Conservation (phyloP, 192 early-diverging fungal species). For the Geranomyces variabilis region DNA sequence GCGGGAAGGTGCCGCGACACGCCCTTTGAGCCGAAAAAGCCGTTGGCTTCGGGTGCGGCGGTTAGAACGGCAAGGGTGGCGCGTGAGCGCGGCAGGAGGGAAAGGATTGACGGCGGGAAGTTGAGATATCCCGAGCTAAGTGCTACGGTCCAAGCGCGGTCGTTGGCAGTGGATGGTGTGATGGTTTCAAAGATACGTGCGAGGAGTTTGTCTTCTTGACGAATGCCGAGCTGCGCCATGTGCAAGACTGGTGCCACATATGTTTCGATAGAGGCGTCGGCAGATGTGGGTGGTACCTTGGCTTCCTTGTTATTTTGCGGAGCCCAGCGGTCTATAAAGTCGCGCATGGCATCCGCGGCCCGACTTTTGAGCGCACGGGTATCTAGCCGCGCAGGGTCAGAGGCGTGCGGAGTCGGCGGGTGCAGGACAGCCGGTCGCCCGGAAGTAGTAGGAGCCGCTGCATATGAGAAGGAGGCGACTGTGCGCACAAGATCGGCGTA, state of each 20-base stretch:
- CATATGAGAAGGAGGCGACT: constrained; percentile 57
- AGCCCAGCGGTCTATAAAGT: constrained; percentile 16
- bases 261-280: constrained; percentile 23
- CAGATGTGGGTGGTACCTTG: neutral
- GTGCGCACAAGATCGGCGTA: constrained; percentile 68
- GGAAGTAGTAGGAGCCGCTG: neutral
- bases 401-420: constrained; percentile 9
- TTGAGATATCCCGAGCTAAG: constrained; percentile 96
- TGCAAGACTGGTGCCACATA: constrained; percentile 80
- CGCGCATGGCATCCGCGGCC: neutral
- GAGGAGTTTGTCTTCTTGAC: constrained; percentile 76
- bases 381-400: constrained; percentile 6
- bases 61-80: constrained; percentile 75
- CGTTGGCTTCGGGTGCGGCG: constrained; percentile 92
- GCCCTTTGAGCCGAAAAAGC: constrained; percentile 85
- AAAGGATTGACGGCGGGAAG: constrained; percentile 71
- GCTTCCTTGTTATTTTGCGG: neutral
- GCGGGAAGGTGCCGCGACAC: constrained; percentile 85
- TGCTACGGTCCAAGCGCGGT: constrained; percentile 54
- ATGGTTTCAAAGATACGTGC: constrained; percentile 58
- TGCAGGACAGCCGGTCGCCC: neutral
- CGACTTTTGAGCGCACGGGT: neutral
- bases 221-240: constrained; percentile 77
- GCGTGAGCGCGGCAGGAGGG: constrained; percentile 59
- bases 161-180: neutral